Conservation (phyloP, 805 yeast species). For the Suhomyces sp. region DNA sequence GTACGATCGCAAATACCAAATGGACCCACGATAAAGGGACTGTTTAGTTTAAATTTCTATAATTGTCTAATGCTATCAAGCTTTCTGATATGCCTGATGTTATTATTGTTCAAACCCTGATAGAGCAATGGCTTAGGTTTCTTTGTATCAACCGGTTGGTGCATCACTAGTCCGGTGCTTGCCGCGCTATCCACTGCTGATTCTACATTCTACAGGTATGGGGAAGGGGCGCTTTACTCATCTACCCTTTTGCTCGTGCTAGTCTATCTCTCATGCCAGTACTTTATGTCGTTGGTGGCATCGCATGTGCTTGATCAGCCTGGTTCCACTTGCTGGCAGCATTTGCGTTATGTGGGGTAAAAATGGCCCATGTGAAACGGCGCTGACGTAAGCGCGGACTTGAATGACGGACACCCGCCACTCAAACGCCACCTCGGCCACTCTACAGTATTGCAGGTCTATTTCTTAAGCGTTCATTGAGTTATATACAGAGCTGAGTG, state of each 20-base stretch:
- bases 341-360: neutral
- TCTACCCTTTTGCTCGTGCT: neutral
- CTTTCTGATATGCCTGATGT: neutral
- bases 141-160: neutral
- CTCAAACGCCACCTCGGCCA: neutral
- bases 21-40: too few species aligned
- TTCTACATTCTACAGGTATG: neutral
- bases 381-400: neutral
- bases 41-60: neutral
- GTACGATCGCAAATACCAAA: too few species aligned
- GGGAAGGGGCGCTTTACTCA: neutral
- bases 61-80: neutral
- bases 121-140: neutral
- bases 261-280: neutral
- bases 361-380: neutral
- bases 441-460: neutral
- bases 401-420: neutral
- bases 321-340: neutral
- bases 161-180: neutral
- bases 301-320: neutral
- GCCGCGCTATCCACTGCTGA: neutral
- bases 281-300: neutral
- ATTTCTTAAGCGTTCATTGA: neutral
- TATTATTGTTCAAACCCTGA: neutral
- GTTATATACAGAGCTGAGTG: conserved; percentile 4